Conservation (phyloP, 345 rosid species). For the Cardiospermum halicacabum region DNA sequence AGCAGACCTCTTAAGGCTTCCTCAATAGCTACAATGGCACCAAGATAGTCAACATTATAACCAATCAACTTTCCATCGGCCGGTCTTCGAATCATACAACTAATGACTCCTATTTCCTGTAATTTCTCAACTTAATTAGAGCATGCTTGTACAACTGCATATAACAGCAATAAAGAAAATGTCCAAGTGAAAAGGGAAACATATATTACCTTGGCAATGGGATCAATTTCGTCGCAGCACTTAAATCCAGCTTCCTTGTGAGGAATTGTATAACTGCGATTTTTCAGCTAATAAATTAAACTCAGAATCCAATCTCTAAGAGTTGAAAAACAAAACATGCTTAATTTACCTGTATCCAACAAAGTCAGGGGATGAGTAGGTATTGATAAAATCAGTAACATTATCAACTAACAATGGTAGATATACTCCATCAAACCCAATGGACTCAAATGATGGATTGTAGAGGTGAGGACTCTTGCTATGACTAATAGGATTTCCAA, state of each 20-base stretch:
- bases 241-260: constrained; percentile 48
- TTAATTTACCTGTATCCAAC: constrained; percentile 61
- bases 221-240: constrained; percentile 53
- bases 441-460: constrained; percentile 46
- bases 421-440: constrained; percentile 51
- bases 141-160: too few relatives aligned
- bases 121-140: too few relatives aligned
- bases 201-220: constrained; percentile 41
- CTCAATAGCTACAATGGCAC: constrained; percentile 58
- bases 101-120: constrained; percentile 56
- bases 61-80: constrained; percentile 48
- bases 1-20: constrained; percentile 47
- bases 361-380: constrained; percentile 46
- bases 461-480: constrained; percentile 62
- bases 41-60: constrained; percentile 55
- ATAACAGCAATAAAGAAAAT: background rate
- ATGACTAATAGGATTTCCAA: constrained; percentile 62
- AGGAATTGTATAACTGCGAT: constrained; percentile 48
- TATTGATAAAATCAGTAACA: constrained; percentile 41
- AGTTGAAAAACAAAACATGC: background rate
- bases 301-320: too few relatives aligned
- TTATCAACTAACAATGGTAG: constrained; percentile 48
- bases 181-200: background rate
- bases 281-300: background rate
- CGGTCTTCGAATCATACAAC: constrained; percentile 51